Evolutionary conservation across 306 rosid species (phyloP).

Genomic region (Vigna nakashimae): DNA sequence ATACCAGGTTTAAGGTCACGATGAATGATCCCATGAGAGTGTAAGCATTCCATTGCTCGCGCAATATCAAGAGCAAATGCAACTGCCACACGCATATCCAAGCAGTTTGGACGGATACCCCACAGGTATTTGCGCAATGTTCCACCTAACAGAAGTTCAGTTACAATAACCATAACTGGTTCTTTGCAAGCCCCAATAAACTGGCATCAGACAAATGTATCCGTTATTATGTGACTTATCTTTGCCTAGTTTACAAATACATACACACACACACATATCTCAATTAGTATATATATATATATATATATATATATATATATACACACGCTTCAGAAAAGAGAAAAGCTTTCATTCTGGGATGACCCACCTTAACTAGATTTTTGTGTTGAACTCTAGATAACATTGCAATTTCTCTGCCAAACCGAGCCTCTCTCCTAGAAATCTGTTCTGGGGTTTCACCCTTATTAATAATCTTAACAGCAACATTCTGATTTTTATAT

Average conservation of each 20-base stretch:
- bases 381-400: conserved; percentile 89
- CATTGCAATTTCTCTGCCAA: conserved; percentile 89
- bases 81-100: conserved; percentile 71
- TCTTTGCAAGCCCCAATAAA: conserved; percentile 98
- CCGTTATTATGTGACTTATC: conserved; percentile 39
- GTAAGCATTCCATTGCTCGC: conserved; percentile 89
- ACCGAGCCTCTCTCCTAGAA: conserved; percentile 74
- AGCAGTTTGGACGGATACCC: conserved; percentile 76
- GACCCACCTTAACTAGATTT: conserved; percentile 84
- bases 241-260: not conserved
- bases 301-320: too few relatives aligned
- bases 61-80: conserved; percentile 91
- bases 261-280: too few relatives aligned
- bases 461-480: conserved; percentile 59
- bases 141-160: conserved; percentile 89
- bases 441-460: conserved; percentile 60
- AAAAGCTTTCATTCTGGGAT: conserved; percentile 4
- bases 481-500: conserved; percentile 56
- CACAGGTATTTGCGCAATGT: conserved; percentile 84
- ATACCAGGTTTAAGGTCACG: conserved; percentile 97
- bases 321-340: not conserved
- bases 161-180: conserved; percentile 95
- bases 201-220: conserved; percentile 53
- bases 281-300: too few relatives aligned
- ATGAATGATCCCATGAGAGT: conserved; percentile 95